Evolutionary conservation across 495 filamentous ascomycete species (phyloP), one percentile per base, ranked within the genome.

Genomic region (Aspergillus conjunctus): DNA sequence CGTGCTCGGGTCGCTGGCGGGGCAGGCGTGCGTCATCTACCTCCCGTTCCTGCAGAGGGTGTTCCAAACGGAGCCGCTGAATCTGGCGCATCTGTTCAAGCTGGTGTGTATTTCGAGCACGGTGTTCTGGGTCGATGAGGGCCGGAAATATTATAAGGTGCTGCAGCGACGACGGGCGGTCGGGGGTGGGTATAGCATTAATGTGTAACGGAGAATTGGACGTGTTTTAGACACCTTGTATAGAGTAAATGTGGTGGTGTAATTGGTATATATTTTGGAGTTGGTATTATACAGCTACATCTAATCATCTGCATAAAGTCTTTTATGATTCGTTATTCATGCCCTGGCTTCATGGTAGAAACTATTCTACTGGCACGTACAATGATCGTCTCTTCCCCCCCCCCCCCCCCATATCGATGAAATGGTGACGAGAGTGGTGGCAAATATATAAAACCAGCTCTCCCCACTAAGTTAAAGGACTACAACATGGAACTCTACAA

Each of bases 91-190:
- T 80, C 71, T 97, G 51, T 62, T 90, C 17, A 77, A 85, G 59
- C 73, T 98, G 66, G 58, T 93, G 18, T 71, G 79, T 48, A 78
- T 98, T 62, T 87, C 92, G 39, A 96, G 92, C 73, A 85, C 83
- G 10, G 94, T 98, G 26, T 96, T 98, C 75, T 97, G 91, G 88
- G 91, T 85, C 17, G 94, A 98, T 75, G 94, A 98, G 79, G 85
- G 74, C 14, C 82, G 94, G 72, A 98, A 98, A 79, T 93, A 77
- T 67, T 67, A 77, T 20, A 61, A 69, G 56, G 62, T 66, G 21
- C 54, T 78, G 45, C 66, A 69, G 43, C 71, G 75, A 46, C 66
- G 73, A 18, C 58, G 72, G 33, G 66, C 71, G 7, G 68, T 79
- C 7, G 77, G 77, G 41, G 66, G 56, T 31, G 77, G 75, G 14